These are phyloP conservation scores for Apiospora sp. DNA, from an alignment of 2,329 filamentous ascomycete genomes.

Conservation along the genomic window DNA sequence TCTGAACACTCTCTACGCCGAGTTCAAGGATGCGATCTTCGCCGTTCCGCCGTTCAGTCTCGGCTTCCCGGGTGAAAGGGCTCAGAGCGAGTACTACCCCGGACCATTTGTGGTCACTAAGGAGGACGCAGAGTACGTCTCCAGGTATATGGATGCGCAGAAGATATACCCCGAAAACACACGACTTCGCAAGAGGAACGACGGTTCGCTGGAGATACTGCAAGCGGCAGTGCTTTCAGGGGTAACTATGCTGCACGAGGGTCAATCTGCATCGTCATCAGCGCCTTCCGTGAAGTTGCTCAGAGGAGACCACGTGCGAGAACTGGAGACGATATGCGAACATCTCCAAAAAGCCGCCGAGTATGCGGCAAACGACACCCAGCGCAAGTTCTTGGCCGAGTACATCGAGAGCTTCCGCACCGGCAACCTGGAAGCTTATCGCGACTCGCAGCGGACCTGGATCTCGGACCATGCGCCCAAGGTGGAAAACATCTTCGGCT, in stretches of 20 bases:
- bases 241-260: conserved; percentile 34
- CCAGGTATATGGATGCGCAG: neutral
- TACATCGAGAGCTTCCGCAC: conserved; percentile 64
- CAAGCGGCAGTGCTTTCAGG: conserved; percentile 35
- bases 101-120: neutral
- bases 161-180: neutral
- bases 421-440: conserved; percentile 63
- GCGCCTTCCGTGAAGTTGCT: neutral
- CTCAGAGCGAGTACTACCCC: neutral
- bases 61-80: neutral
- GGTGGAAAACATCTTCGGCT: conserved; percentile 67
- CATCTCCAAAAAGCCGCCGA: conserved; percentile 49
- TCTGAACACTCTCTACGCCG: neutral
- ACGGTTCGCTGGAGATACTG: neutral
- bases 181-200: neutral
- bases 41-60: neutral
- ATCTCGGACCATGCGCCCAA: conserved; percentile 64
- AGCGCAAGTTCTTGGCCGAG: conserved; percentile 58
- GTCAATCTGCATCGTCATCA: neutral
- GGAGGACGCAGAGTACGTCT: neutral
- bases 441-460: conserved; percentile 63
- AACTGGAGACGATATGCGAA: neutral
- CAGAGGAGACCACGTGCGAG: neutral
- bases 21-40: neutral
- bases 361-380: conserved; percentile 59